These are phyloP conservation scores for Asterochloris erici DNA, from an alignment of 139 green algal genomes.

Conservation along the genomic window DNA sequence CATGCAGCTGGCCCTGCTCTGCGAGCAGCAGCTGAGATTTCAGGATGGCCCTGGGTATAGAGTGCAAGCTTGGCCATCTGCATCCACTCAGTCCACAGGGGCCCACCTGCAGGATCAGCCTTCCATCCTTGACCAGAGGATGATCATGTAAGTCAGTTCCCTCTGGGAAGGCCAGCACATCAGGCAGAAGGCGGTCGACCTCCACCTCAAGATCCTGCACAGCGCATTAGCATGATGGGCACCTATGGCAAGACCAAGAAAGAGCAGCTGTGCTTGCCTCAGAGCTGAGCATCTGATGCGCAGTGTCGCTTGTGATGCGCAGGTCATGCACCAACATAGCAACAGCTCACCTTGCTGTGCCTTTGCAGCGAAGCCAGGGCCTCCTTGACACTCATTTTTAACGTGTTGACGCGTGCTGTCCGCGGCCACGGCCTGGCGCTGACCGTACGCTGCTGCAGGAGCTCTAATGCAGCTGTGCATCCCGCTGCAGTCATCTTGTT, in stretches of 20 bases:
- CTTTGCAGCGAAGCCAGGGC: constrained; percentile 48
- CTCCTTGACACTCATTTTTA: constrained; percentile 56
- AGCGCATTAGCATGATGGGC: background rate
- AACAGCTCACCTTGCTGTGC: background rate
- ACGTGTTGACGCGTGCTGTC: constrained; percentile 68
- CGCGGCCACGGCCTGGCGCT: background rate
- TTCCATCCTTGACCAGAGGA: constrained; percentile 67
- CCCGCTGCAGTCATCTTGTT: constrained; percentile 11
- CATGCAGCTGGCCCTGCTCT: constrained; percentile 88
- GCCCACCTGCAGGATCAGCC: constrained; percentile 70
- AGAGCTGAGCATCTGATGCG: background rate
- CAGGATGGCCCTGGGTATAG: background rate
- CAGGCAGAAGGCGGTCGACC: constrained; percentile 62
- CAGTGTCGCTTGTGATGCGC: background rate
- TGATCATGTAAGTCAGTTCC: constrained; percentile 89
- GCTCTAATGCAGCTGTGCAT: constrained; percentile 11
- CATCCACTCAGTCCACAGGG: background rate
- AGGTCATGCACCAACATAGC: too few relatives aligned
- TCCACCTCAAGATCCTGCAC: constrained; percentile 6
- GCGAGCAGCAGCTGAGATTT: constrained; percentile 18
- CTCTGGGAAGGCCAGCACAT: constrained; percentile 81
- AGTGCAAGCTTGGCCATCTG: background rate
- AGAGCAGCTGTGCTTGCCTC: background rate
- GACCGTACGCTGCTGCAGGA: constrained; percentile 19
- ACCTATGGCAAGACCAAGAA: background rate